These are phyloP conservation scores for Albizia julibrissin DNA, from an alignment of 306 rosid genomes.

Conservation along the genomic window DNA sequence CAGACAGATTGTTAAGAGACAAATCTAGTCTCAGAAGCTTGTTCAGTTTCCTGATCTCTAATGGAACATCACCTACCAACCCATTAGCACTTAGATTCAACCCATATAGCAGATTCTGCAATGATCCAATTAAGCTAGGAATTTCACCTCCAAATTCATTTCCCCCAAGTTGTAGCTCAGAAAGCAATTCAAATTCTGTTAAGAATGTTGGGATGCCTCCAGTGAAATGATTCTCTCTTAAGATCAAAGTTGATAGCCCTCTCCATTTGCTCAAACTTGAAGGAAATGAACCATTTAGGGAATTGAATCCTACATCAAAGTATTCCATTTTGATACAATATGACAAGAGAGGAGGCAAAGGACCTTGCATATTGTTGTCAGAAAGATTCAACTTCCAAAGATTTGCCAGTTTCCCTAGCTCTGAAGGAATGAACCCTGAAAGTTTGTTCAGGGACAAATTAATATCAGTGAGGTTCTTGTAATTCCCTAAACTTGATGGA, in stretches of 20 bases:
- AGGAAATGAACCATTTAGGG: conserved; percentile 55
- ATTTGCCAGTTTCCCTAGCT: conserved; percentile 49
- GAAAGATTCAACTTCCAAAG: conserved; percentile 44
- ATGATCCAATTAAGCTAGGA: conserved; percentile 50
- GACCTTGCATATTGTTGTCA: conserved; percentile 50
- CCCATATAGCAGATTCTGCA: conserved; percentile 35
- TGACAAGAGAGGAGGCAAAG: conserved; percentile 52
- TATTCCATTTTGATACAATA: conserved; percentile 35
- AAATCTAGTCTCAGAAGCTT: conserved; percentile 41
- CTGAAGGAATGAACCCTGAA: conserved; percentile 44
- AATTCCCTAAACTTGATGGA: conserved; percentile 54
- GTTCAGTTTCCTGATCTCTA: conserved; percentile 35
- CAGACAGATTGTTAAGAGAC: conserved; percentile 58
- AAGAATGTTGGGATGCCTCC: conserved; percentile 55
- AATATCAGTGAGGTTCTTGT: conserved; percentile 45
- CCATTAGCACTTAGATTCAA: conserved; percentile 62
- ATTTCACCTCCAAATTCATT: conserved; percentile 54
- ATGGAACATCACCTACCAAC: conserved; percentile 53
- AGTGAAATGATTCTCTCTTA: conserved; percentile 51
- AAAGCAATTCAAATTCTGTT: conserved; percentile 40
- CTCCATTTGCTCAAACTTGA: conserved; percentile 50
- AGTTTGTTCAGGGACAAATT: conserved; percentile 49
- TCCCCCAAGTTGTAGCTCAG: conserved; percentile 55
- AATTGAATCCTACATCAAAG: conserved; percentile 56
- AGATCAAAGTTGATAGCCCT: conserved; percentile 33